These are phyloP conservation scores for Wickerhamomyces ciferrii DNA, from an alignment of 805 yeast genomes.

Conservation along the genomic window DNA sequence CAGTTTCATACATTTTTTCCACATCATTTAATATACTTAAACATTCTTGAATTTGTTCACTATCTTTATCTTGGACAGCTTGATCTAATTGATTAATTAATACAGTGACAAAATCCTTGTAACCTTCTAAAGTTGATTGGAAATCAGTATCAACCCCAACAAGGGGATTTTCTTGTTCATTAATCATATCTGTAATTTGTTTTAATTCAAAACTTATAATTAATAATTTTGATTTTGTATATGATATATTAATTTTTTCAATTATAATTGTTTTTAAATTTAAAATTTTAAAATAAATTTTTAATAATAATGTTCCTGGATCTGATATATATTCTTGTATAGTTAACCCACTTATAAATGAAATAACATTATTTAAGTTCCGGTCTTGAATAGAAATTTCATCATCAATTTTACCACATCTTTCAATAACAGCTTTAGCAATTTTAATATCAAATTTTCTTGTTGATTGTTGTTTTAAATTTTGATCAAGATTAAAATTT, in stretches of 20 bases:
- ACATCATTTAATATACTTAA: constrained; percentile 62
- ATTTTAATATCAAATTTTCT: constrained; percentile 47
- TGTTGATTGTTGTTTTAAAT: constrained; percentile 3
- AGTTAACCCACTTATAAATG: constrained; percentile 25
- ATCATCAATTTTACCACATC: constrained; percentile 41
- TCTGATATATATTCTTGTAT: constrained; percentile 18
- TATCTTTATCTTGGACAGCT: constrained; percentile 48
- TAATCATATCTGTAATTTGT: constrained; percentile 25
- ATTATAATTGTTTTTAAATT: constrained; percentile 45
- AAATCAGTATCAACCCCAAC: constrained; percentile 25
- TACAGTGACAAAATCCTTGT: constrained; percentile 54
- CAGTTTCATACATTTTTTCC: constrained; percentile 67
- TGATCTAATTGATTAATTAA: constrained; percentile 52
- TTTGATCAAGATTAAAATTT: constrained; percentile 16
- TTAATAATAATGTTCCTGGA: constrained; percentile 18
- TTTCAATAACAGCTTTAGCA: constrained; percentile 46
- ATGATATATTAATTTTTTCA: constrained; percentile 50
- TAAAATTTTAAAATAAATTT: constrained; percentile 29
- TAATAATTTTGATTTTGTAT: constrained; percentile 61
- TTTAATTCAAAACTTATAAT: constrained; percentile 61
- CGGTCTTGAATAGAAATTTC: constrained; percentile 39
- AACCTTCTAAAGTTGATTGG: constrained; percentile 40
- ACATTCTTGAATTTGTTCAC: constrained; percentile 59
- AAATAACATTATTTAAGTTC: constrained; percentile 30
- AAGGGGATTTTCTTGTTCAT: constrained; percentile 13